A percentile compares a stretch with the other conserved stretches of the same genome.
Evolutionary conservation across 2,329 filamentous ascomycete species (phyloP).

Genomic region (Apiospora saccharicola): DNA sequence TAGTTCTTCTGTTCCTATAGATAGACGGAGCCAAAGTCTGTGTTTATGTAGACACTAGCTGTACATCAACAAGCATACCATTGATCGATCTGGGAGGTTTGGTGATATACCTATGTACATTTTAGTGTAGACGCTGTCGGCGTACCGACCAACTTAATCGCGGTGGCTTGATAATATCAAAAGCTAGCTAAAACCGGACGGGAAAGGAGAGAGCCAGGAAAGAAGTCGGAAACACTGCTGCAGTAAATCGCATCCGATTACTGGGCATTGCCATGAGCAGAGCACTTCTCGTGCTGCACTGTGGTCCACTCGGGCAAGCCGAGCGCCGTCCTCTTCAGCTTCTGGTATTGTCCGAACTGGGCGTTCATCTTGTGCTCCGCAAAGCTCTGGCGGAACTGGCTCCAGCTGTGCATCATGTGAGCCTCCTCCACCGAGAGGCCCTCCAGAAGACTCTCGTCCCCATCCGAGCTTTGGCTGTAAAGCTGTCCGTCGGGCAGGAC

Average conservation of each 20-base stretch:
- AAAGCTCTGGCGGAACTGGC: conserved; percentile 12
- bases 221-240: background rate
- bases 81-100: too few species aligned
- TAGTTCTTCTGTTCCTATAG: too few species aligned
- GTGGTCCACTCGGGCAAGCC: background rate
- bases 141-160: background rate
- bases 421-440: background rate
- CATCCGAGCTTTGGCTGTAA: background rate
- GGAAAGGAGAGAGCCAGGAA: background rate
- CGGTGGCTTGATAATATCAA: background rate
- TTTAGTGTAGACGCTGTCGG: background rate
- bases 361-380: background rate
- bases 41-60: too few species aligned
- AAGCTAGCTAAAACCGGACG: background rate
- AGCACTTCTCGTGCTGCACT: background rate
- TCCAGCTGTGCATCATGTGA: conserved; percentile 12
- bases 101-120: too few species aligned
- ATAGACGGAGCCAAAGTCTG: too few species aligned
- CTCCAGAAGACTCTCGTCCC: background rate
- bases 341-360: background rate
- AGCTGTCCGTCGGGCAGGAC: background rate
- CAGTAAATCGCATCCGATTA: background rate
- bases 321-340: background rate
- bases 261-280: background rate
- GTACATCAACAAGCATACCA: too few species aligned